A percentile compares a stretch with the other conserved stretches of the same genome.
phyloP scores from a whole-genome alignment of 2,329 filamentous ascomycete species.

The Monilinia vaccinii-corymbosi region DNA sequence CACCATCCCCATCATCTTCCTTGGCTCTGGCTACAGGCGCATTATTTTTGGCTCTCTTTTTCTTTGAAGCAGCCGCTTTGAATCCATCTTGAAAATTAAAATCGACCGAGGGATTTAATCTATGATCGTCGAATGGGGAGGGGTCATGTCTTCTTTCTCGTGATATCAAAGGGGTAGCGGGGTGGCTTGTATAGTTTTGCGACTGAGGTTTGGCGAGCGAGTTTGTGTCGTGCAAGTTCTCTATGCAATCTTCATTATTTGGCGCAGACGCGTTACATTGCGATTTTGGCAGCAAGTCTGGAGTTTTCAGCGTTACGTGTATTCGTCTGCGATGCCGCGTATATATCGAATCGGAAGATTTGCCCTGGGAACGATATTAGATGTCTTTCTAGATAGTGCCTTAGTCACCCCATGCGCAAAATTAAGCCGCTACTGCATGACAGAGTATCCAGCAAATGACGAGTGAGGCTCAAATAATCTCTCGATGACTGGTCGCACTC shows the following conservation, averaged over 20 bases:
- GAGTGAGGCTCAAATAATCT: not conserved
- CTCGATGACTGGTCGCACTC: not conserved
- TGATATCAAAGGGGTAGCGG: slow-evolving; percentile 17
- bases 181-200: slow-evolving; percentile 17
- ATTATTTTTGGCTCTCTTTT: slow-evolving; percentile 39
- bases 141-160: slow-evolving; percentile 15
- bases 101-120: slow-evolving; percentile 41
- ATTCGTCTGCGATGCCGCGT: slow-evolving; percentile 24
- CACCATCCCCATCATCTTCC: slow-evolving; percentile 39
- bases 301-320: slow-evolving; percentile 18
- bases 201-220: slow-evolving; percentile 22
- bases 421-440: slow-evolving; percentile 28
- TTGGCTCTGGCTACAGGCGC: slow-evolving; percentile 19
- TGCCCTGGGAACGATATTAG: slow-evolving; percentile 27
- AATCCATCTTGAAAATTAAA: slow-evolving; percentile 46
- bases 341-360: slow-evolving; percentile 21
- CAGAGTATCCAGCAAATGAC: slow-evolving; percentile 16
- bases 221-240: slow-evolving; percentile 23
- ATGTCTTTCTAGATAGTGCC: slow-evolving; percentile 26
- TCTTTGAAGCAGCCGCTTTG: slow-evolving; percentile 48
- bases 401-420: slow-evolving; percentile 22
- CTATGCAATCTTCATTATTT: slow-evolving; percentile 13
- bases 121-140: slow-evolving; percentile 39
- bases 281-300: slow-evolving; percentile 16
- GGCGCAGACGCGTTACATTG: slow-evolving; percentile 9